A percentile compares a stretch with the other conserved stretches of the same genome.
These are phyloP conservation scores for Vanrija pseudolonga DNA, from an alignment of 1,284 basidiomycete species.

Conservation along the genomic window DNA sequence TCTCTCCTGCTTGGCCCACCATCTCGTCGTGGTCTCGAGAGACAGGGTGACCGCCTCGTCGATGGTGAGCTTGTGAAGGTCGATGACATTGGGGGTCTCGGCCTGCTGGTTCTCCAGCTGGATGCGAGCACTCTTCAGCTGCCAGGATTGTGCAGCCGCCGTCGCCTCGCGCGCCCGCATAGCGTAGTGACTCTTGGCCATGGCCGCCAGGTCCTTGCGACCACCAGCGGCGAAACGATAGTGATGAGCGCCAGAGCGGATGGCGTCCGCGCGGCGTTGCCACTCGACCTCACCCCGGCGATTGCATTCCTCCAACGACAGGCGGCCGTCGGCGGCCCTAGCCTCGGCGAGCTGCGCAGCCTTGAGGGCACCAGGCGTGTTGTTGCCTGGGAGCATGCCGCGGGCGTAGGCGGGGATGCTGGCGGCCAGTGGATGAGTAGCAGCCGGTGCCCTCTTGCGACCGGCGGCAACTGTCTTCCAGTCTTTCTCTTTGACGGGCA, in stretches of 20 bases:
- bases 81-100: conserved; percentile 20
- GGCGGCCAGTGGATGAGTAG: conserved; percentile 24
- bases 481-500: conserved; percentile 24
- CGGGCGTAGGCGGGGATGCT: conserved; percentile 35
- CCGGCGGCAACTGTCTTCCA: conserved; percentile 36
- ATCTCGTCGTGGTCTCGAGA: conserved; percentile 26
- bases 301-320: conserved; percentile 33
- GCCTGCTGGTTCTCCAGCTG: too few relatives aligned
- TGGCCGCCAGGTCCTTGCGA: conserved; percentile 13
- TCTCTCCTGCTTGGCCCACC: conserved; percentile 59
- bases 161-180: conserved; percentile 34
- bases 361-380: conserved; percentile 20
- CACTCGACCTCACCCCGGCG: conserved; percentile 28
- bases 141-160: conserved; percentile 30
- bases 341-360: neutral
- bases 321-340: neutral
- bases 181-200: conserved; percentile 43
- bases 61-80: conserved; percentile 42
- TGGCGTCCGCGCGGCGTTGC: conserved; percentile 28
- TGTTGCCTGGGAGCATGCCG: conserved; percentile 22
- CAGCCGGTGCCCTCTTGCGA: neutral
- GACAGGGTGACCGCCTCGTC: conserved; percentile 36
- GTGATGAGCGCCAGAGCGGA: conserved; percentile 12
- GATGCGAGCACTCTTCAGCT: conserved; percentile 25
- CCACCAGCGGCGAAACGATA: conserved; percentile 16